Conservation (phyloP, 2,329 filamentous ascomycete genomes). For the Scedosporium apiospermum region DNA sequence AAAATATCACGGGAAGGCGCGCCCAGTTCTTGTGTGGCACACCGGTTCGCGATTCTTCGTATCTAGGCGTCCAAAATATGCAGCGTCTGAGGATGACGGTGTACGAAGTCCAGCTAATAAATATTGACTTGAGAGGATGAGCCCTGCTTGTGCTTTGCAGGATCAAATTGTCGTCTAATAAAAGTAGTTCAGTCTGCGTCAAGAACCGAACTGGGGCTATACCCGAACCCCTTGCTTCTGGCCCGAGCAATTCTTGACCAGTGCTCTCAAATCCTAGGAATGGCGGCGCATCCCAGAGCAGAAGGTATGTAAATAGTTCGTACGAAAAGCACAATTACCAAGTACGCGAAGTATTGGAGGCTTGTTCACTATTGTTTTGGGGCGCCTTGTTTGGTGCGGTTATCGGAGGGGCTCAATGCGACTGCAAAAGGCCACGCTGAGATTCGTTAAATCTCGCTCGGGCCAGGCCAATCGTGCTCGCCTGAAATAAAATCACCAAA, state of each 20-base stretch:
- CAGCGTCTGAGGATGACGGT: too few relatives aligned
- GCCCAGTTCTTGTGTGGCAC: too few relatives aligned
- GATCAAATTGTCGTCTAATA: not conserved
- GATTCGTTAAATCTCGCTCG: not conserved
- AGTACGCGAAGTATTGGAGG: not conserved
- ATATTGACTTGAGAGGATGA: not conserved
- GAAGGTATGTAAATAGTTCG: too few relatives aligned
- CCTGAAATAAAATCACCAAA: not conserved
- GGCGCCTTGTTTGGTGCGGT: not conserved
- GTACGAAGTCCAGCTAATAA: not conserved
- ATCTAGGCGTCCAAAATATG: too few relatives aligned
- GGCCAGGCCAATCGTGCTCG: not conserved
- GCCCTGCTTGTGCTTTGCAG: not conserved
- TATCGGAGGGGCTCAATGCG: not conserved
- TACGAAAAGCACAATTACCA: not conserved
- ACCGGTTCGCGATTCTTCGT: too few relatives aligned
- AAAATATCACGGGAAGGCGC: too few relatives aligned
- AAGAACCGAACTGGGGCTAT: not conserved
- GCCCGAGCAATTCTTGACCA: not conserved
- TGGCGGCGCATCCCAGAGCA: not conserved
- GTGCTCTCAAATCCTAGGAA: not conserved
- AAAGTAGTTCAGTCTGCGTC: not conserved
- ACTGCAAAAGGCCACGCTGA: too few relatives aligned
- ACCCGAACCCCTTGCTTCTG: not conserved
- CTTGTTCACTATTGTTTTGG: not conserved